Base-by-base conservation (phyloP, 148 eudicot species). In the Chenopodium suecicum region DNA sequence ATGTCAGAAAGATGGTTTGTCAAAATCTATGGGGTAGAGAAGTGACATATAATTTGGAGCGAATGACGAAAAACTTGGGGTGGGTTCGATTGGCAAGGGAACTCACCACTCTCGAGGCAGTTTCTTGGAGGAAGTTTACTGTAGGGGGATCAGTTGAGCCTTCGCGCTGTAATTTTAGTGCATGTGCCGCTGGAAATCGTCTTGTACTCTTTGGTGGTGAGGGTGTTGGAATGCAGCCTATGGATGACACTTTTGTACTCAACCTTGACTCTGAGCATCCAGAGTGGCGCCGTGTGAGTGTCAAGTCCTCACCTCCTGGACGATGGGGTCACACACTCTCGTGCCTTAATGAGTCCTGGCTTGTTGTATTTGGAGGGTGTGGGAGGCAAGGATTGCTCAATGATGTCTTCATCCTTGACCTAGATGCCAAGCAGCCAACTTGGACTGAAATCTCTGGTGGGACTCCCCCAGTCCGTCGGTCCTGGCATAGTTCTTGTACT, bases 401-500 rank as follows among this genome's bases (percentile, higher is more conserved):
- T 76, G 96, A 92, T 20, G 98, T 89, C 9, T 94, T 94, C 78
- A 91, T 94, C 62, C 92, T 94, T 17, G 96, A 94, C 75, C 82
- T 94, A 68, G 96, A 94, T 78, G 98, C 96, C 75, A 91, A 94
- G 77, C 91, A 88, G 11, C 96, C 96, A 8, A 91, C 96, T 22
- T 94, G 98, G 98, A 89, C 76, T 68, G 94, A 94, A 73, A 88
- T 94, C 47, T 86, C 78, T 0, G 94, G 94, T 20, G 90, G 92
- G 19, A 82, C 90, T 46, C 98, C 95, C 4, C 98, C 98, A 3
- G 89, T 90, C 12, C 96, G 93, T 11, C 75, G 98, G 70, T 92
- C 98, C 31, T 94, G 98, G 98, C 95, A 94, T 80, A 94, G 98
- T 81, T 94, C 98, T 4, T 94, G 98, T 77, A 94, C 93, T 20